Percentiles rank a stretch among this genome's conserved stretches.
Conservation (phyloP, 331 rosid species). For the Erythrophleum ivorense region DNA sequence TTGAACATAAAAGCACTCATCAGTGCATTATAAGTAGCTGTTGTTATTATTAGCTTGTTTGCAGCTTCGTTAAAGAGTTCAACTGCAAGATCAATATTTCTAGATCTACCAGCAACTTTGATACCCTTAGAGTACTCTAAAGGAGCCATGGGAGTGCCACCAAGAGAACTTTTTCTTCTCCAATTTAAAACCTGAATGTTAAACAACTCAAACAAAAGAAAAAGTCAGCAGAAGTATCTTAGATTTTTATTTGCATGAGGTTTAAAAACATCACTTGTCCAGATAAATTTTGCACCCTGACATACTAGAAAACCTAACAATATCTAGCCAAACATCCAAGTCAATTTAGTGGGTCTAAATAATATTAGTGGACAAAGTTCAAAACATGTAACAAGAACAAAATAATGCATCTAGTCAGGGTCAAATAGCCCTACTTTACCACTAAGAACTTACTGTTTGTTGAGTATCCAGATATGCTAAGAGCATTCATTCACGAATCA, state of each 20-base stretch:
- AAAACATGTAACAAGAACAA: constrained; percentile 6
- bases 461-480: background rate
- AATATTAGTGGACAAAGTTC: background rate
- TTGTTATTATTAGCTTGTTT: constrained; percentile 52
- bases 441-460: background rate
- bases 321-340: background rate
- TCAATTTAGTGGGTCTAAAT: background rate
- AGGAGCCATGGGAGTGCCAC: constrained; percentile 42
- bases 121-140: constrained; percentile 75
- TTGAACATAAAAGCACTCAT: constrained; percentile 78
- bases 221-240: constrained; percentile 11
- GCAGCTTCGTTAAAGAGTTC: constrained; percentile 69
- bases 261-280: background rate
- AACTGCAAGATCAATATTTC: constrained; percentile 59
- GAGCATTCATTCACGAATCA: background rate
- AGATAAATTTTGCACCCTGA: background rate
- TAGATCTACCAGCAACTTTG: constrained; percentile 60
- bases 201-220: constrained; percentile 4
- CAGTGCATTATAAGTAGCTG: constrained; percentile 71
- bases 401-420: background rate
- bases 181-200: constrained; percentile 68
- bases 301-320: background rate
- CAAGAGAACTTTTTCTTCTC: constrained; percentile 53
- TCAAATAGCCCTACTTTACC: background rate
- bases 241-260: background rate